Base-by-base conservation (phyloP, 2,329 filamentous ascomycete genomes). In the Aspergillus oerlinghausenensis region DNA sequence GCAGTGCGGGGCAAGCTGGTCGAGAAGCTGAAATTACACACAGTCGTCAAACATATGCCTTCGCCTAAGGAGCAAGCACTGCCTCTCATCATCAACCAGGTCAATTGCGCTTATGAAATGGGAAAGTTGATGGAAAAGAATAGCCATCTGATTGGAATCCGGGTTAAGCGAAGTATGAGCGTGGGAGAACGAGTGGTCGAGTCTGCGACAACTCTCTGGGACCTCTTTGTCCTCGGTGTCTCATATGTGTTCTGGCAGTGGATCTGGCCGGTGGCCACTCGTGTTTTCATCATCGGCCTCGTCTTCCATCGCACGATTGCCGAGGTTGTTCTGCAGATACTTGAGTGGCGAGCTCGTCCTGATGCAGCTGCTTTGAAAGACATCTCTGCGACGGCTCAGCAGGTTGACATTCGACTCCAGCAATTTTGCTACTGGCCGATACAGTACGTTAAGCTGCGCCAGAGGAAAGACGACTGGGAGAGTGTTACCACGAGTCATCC, bases 401-500 rank as follows among this genome's bases (percentile, higher is more conserved):
- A 99, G 74, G 87, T 99, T 38, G 94, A 99, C 74, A 97, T 99
- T 62, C 89, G 94, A 4, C 82, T 99, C 23, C 92, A 97, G 70
- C 94, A 99, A 71, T 97, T 97, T 70, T 97, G 93, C 75, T 99
- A 99, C 73, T 97, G 93, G 92, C 95, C 94, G 2, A 91, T 96
- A 75, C 93, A 99, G 72, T 97, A 97, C 70, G 82, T 93, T 47
- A 97, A 92, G 17, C 75, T 99, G 49, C 88, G 92, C n/a, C 87
- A 90, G 68, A 83, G 92, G 42, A 95, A 96, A 70, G 86, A 88
- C 60, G 91, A 96, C 65, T 97, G 94, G 93, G 90, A 92, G 57
- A 97, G 93, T 71, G 89, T 97, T 55, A 97, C 92, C 0, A 94
- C 88, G 50, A 96, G 88, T 66, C 93, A 99, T 73, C 91, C 93